Conservation (phyloP, 1,284 basidiomycete genomes). For the Erythrobasidium hasegawianum region DNA sequence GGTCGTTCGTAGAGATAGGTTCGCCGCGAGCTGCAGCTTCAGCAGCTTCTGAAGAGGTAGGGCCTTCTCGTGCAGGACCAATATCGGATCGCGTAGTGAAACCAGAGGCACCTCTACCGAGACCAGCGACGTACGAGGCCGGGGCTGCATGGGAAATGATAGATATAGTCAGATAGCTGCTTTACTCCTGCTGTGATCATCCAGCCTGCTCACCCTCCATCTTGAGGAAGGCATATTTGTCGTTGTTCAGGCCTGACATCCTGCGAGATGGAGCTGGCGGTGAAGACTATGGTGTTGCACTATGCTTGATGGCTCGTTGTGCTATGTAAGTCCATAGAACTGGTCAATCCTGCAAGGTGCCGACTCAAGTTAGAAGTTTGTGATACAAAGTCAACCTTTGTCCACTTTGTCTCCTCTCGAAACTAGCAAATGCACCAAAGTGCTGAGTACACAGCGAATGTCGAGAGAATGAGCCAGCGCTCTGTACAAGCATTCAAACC, state of each 20-base stretch:
- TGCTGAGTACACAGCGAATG: too few relatives aligned
- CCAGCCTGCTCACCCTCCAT: slow-evolving; percentile 25
- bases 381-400: too few relatives aligned
- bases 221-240: slow-evolving; percentile 41
- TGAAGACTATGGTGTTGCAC: too few relatives aligned
- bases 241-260: slow-evolving; percentile 23
- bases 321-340: too few relatives aligned
- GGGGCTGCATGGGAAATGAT: slow-evolving; percentile 57
- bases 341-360: too few relatives aligned
- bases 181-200: neutral
- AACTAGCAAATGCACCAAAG: too few relatives aligned
- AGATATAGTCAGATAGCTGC: neutral
- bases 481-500: too few relatives aligned
- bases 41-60: slow-evolving; percentile 58
- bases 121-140: slow-evolving; percentile 90
- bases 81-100: slow-evolving; percentile 99
- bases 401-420: too few relatives aligned
- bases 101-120: slow-evolving; percentile 88
- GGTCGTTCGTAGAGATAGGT: slow-evolving; percentile 50
- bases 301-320: too few relatives aligned
- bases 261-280: neutral
- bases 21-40: slow-evolving; percentile 28
- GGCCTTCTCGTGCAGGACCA: slow-evolving; percentile 91
- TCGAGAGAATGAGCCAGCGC: too few relatives aligned
- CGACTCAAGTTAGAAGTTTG: too few relatives aligned